phyloP scores from a whole-genome alignment of 176 grass and related monocot species.

The Juncus effusus region DNA sequence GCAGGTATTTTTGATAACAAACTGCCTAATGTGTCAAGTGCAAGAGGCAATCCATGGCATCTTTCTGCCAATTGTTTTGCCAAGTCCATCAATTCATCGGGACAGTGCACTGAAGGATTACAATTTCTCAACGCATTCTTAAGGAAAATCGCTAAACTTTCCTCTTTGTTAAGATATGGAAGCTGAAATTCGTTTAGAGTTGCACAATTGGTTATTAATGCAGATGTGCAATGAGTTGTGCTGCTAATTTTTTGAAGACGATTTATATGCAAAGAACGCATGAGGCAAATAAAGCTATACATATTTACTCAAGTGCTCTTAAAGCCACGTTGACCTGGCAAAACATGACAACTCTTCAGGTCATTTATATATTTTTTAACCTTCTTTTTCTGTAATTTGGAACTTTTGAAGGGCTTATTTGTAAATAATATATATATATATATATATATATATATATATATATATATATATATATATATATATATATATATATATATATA shows the following conservation, averaged over 20 bases:
- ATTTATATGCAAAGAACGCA: constrained; percentile 76
- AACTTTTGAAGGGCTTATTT: constrained; percentile 17
- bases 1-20: too few species aligned
- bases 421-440: constrained; percentile 15
- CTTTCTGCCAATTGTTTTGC: too few species aligned
- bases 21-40: too few species aligned
- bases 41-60: too few species aligned
- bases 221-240: constrained; percentile 89
- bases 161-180: too few species aligned
- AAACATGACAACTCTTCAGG: constrained; percentile 94
- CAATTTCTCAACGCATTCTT: too few species aligned
- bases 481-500: background rate
- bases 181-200: too few species aligned
- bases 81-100: too few species aligned
- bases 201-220: too few species aligned
- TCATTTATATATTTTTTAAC: constrained; percentile 12
- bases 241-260: constrained; percentile 79
- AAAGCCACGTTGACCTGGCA: constrained; percentile 91
- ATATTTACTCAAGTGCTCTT: constrained; percentile 95
- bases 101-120: too few species aligned
- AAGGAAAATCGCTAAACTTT: too few species aligned
- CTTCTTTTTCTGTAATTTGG: constrained; percentile 17
- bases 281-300: constrained; percentile 71
- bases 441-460: constrained; percentile 16
- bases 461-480: background rate